A percentile compares a stretch with the other conserved stretches of the same genome.
Conservation (phyloP, 768 basidiomycete species). For the Podaxis rugospora region DNA sequence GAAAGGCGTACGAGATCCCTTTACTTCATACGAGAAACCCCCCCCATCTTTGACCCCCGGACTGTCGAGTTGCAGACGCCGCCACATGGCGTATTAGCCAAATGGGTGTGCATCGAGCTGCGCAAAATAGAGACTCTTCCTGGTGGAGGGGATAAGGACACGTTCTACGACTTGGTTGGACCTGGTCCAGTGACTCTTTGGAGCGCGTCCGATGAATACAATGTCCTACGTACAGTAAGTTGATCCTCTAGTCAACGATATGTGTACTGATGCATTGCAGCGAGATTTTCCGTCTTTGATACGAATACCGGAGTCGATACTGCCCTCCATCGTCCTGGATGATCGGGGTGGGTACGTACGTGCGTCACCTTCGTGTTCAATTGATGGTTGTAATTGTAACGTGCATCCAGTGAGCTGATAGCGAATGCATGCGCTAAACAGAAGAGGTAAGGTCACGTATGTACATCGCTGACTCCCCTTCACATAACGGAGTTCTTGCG, state of each 20-base stretch:
- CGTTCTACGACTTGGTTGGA: constrained; percentile 77
- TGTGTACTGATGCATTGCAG: constrained; percentile 30
- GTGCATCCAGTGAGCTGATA: constrained; percentile 80
- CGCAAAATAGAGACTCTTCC: constrained; percentile 85
- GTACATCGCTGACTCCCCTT: not conserved
- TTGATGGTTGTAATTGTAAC: constrained; percentile 34
- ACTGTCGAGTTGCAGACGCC: constrained; percentile 82
- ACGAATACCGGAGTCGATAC: constrained; percentile 88
- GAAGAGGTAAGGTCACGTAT: constrained; percentile 49
- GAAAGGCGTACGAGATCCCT: constrained; percentile 62
- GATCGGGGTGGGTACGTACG: constrained; percentile 49
- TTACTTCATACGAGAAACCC: not conserved
- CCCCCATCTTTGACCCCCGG: constrained; percentile 36
- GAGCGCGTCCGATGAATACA: constrained; percentile 75
- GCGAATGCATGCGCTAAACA: constrained; percentile 82
- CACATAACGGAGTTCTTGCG: constrained; percentile 65
- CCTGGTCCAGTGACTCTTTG: constrained; percentile 80
- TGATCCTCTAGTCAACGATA: constrained; percentile 11
- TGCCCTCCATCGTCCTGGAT: constrained; percentile 78
- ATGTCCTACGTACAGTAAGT: constrained; percentile 60
- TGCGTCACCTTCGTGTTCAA: not conserved
- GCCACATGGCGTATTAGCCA: constrained; percentile 74
- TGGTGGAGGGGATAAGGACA: constrained; percentile 60
- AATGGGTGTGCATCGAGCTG: constrained; percentile 89
- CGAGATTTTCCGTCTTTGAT: constrained; percentile 88